These are phyloP conservation scores for Haematococcus lacustris DNA, from an alignment of 139 green algal genomes.

Conservation along the genomic window DNA sequence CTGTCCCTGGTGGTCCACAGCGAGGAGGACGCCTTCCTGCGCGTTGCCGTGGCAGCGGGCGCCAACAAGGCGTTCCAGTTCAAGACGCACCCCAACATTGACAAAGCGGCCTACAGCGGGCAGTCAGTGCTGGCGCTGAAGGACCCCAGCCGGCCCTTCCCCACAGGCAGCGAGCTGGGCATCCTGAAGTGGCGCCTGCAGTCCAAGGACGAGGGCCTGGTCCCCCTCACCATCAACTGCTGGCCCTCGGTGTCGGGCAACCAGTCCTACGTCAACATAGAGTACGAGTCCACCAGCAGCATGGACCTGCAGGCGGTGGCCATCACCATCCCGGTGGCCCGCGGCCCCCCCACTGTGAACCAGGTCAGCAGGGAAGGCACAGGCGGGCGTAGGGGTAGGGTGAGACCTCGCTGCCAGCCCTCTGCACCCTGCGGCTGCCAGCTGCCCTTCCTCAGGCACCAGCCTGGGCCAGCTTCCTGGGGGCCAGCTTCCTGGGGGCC, in stretches of 20 bases:
- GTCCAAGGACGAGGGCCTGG: slow-evolving; percentile 53
- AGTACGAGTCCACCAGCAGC: slow-evolving; percentile 82
- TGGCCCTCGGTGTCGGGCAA: slow-evolving; percentile 83
- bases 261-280: slow-evolving; percentile 95
- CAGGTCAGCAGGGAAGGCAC: slow-evolving; percentile 42
- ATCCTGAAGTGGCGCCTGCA: slow-evolving; percentile 97
- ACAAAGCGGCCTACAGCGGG: slow-evolving; percentile 82
- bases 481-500: too few relatives aligned
- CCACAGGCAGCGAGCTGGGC: slow-evolving; percentile 73
- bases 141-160: slow-evolving; percentile 89
- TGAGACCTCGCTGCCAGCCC: too few relatives aligned
- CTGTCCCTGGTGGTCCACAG: slow-evolving; percentile 39
- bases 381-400: background rate
- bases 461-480: too few relatives aligned
- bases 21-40: slow-evolving; percentile 70
- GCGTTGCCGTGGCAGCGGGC: slow-evolving; percentile 45
- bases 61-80: slow-evolving; percentile 90
- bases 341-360: slow-evolving; percentile 60
- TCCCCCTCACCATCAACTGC: slow-evolving; percentile 88
- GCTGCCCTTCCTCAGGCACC: too few relatives aligned
- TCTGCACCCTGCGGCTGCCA: too few relatives aligned
- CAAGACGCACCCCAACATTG: slow-evolving; percentile 99
- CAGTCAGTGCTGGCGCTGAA: slow-evolving; percentile 83
- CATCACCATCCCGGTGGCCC: slow-evolving; percentile 81
- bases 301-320: slow-evolving; percentile 89